Evolutionary conservation across 768 basidiomycete genomes (phyloP), one percentile per base, ranked within the genome.

Genomic region (Hypsizygus marmoreus): DNA sequence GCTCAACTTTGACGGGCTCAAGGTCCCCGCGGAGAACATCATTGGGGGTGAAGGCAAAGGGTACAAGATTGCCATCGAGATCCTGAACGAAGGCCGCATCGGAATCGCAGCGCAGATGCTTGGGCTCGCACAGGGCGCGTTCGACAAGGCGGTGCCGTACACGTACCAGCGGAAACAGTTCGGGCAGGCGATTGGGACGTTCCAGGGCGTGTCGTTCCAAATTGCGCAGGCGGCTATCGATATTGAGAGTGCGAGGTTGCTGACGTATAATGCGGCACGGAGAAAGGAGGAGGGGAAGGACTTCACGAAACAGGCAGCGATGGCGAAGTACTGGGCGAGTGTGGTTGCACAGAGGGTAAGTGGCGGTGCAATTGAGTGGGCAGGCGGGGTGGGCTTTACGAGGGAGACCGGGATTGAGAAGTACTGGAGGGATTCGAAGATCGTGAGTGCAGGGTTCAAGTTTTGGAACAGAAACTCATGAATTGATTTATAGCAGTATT

Each of bases 71-170:
- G n/a, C n/a, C n/a, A n/a, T n/a, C n/a, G n/a, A n/a, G n/a, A n/a
- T n/a, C n/a, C n/a, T n/a, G n/a, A n/a, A n/a, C n/a, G n/a, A n/a
- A 81, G 83, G 89, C 44, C 90, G 95, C 49, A 94, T 97, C 57
- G 95, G 95, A 28, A 97, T 97, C 53, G 97, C 95, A 13, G 95
- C 91, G 0, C 97, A 99, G 68, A 97, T 98, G 97, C 77, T 99
- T 43, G 97, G 97, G 12, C 84, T 98, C 23, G 97, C 97, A 2
- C 94, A 97, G 61, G 97, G 95, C 17, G 95, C 93, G 2, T 99
- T 98, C 62, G 84, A 95, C 70, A 91, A 95, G 63, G 80, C 90
- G 1, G 91, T 98, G n/a, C 86, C 90, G 0, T 97, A 97, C 66
- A 91, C 97, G 1, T 97, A 91, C 68, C 80, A 94, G 63, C 88